Conservation (phyloP, 768 basidiomycete genomes). For the Obba rivulosa region DNA sequence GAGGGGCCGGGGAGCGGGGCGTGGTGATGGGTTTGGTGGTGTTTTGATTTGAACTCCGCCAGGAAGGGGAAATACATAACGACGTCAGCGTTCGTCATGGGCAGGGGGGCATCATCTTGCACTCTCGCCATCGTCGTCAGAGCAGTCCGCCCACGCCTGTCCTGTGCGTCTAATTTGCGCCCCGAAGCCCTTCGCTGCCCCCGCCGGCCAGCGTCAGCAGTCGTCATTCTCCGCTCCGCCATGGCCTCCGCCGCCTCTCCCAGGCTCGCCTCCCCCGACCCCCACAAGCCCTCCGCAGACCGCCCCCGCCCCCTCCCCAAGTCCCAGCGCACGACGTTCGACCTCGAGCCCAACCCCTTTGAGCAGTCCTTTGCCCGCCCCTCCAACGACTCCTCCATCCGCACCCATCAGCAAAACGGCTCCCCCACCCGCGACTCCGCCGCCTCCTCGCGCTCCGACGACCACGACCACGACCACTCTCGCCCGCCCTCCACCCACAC, state of each 20-base stretch:
- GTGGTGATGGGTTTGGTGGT: not conserved
- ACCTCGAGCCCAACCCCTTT: slow-evolving; percentile 53
- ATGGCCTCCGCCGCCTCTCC: too few species aligned
- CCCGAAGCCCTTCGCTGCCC: too few species aligned
- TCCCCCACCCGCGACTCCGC: slow-evolving; percentile 24
- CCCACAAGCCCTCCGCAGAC: slow-evolving; percentile 5
- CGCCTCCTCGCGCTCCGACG: slow-evolving; percentile 25
- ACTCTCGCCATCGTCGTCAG: slow-evolving; percentile 1
- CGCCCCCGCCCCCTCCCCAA: slow-evolving; percentile 15
- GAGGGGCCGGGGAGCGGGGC: too few species aligned
- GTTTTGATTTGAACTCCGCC: slow-evolving; percentile 11
- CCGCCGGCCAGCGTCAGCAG: too few species aligned
- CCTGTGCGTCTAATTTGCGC: too few species aligned
- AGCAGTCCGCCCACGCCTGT: slow-evolving; percentile 1
- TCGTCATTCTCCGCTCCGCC: too few species aligned
- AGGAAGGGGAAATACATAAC: slow-evolving; percentile 18
- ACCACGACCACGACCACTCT: slow-evolving; percentile 18
- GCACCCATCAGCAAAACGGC: slow-evolving; percentile 26
- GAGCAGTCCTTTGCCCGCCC: slow-evolving; percentile 79
- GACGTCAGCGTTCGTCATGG: slow-evolving; percentile 23
- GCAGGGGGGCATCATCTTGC: slow-evolving; percentile 4
- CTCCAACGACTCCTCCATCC: slow-evolving; percentile 44
- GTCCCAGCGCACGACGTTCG: slow-evolving; percentile 26
- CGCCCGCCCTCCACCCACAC: slow-evolving; percentile 16
- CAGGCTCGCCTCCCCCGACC: not conserved